Evolutionary conservation across 2,329 filamentous ascomycete genomes (phyloP), one percentile per base, ranked within the genome.

Genomic region (Magnaporthiopsis poae): DNA sequence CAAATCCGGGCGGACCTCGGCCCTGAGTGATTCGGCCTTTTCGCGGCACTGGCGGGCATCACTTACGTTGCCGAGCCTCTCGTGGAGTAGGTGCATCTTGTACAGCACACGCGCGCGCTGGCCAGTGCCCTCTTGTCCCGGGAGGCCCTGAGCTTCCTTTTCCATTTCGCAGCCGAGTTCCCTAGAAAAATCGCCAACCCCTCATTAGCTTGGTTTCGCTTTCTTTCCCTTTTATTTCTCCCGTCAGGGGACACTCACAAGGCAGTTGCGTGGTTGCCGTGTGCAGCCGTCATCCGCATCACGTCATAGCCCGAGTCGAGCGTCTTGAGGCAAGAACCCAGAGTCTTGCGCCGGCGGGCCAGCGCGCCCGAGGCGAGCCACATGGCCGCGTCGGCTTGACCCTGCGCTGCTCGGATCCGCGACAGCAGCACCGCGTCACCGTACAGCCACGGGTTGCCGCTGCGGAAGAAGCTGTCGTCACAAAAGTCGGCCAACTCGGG

Each of bases 381-480:
- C 36, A 71, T 52, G 2, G 70, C 71, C 29, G 72, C 70, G 61
- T 66, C 65, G 2, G 63, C n/a, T 12, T 68, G 69, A 5, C 71
- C 71, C 63, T 73, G 71, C 29, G 59, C 62, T 15, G 35, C n/a
- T 2, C 69, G 68, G 61, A 73, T 72, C 59, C 71, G 70, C 25
- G 72, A 72, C 46, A 73, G 60, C n/a, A 73, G 67, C 12, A 73
- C 71, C 72, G 72, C 73, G 64, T 73, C 70, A 21, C 72, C 71
- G 7, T 68, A 72, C 64, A 71, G 73, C 31, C 72, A 71, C 7
- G 71, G 71, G 56, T 72, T 74, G 3, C 72, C 69, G 21, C 74
- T 76, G 63, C 69, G 71, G n/a, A 76, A 67, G 65, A 78, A 77
- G 9, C 73, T 74, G 61, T 77, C 75, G 67, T 78, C 77, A 0